phyloP scores from a whole-genome alignment of 164 flowering plant species.

The Piper betle region DNA sequence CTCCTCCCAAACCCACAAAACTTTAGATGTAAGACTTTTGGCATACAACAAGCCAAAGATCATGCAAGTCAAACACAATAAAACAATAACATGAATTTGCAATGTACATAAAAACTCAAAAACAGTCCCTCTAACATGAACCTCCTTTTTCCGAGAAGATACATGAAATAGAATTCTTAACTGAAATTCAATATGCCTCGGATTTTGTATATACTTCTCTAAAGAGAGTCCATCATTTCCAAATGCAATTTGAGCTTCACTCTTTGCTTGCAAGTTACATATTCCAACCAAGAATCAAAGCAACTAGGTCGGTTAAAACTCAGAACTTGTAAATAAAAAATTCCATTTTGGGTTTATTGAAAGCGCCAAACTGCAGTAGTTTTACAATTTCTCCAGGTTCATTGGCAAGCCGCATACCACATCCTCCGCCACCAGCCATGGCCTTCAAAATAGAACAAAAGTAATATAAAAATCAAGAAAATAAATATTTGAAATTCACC shows the following conservation, averaged over 20 bases:
- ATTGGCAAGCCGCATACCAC: conserved; percentile 99
- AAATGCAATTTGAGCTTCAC: conserved; percentile 98
- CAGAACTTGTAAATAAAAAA: not conserved
- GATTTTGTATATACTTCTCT: conserved; percentile 87
- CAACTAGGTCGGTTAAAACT: not conserved
- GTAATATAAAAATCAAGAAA: not conserved
- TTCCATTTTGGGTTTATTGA: not conserved
- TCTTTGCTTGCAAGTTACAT: conserved; percentile 65
- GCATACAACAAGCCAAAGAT: too few relatives aligned
- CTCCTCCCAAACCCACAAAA: conserved; percentile 96
- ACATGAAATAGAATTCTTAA: conserved; percentile 15
- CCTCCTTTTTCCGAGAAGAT: not conserved
- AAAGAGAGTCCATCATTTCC: conserved; percentile 98
- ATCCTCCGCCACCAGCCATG: conserved; percentile 99
- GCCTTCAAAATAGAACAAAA: conserved; percentile 41
- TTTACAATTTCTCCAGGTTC: conserved; percentile 94
- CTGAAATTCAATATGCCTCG: conserved; percentile 99
- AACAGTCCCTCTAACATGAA: not conserved
- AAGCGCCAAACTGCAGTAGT: conserved; percentile 68
- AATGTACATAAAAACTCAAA: not conserved
- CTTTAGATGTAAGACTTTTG: conserved; percentile 28
- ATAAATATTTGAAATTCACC: not conserved
- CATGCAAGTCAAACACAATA: not conserved
- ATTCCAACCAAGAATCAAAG: not conserved
- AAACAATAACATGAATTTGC: not conserved